Evolutionary conservation across 352 stramenopile genomes (phyloP), one percentile per base, ranked within the genome.

Genomic region (Pythium phragmitis): DNA sequence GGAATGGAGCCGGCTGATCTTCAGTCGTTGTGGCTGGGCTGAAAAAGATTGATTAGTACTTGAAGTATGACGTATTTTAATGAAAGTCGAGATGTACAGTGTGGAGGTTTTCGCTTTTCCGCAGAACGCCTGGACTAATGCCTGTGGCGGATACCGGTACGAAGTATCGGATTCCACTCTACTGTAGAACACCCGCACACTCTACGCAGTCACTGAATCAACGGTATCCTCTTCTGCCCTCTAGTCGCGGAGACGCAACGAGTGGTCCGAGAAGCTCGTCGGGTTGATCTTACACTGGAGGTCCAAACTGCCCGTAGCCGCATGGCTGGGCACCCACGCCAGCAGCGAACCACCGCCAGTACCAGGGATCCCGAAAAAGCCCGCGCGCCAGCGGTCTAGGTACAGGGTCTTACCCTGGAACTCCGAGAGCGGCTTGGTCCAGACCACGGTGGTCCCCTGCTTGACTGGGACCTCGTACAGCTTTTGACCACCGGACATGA

Each of bases 311-410:
- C 79, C 79, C 26, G 70, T 73, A 13, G 70, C 82, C 23, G 69
- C 23, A 16, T 21, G 56, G 37, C 75, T 57, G 21, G 82, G 78
- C 8, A 88, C 59, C 80, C 82, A 92, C 19, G 86, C 47, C 17
- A 87, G 55, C 16, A 91, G 59, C 39, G 83, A 90, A 13, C 83
- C 83, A 42, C 82, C 82, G 12, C 74, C 75, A 17, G 74, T 86
- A 33, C 79, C 76, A 0, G 80, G 78, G 9, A 92, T 57, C 21
- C 76, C 75, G 7, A 88, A 65, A 55, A 88, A 72, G 3, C 78
- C 76, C 8, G 77, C 68, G 23, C 83, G 80, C 83, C 80, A 92
- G 17, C 83, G 80, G 75, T 91, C 82, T 34, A 91, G 16, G 71
- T 91, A 91, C 51, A 89, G 34, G 16, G 82, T 91, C 74, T 84